phyloP scores from a whole-genome alignment of 257 asterid genomes.

The Solanum peruvianum region DNA sequence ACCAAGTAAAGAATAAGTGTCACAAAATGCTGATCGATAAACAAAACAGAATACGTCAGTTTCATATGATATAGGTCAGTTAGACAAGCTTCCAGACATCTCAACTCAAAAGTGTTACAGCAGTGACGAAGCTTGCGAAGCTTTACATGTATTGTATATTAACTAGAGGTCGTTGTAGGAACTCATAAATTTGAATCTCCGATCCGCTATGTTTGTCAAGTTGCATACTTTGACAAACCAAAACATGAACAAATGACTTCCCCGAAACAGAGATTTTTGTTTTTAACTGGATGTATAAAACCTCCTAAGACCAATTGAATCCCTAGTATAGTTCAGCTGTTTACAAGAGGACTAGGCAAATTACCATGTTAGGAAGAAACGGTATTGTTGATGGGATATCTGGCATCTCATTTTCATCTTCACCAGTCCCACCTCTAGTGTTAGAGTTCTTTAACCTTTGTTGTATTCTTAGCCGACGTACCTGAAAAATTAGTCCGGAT shows the following conservation, averaged over 20 bases:
- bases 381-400: constrained; percentile 87
- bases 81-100: background rate
- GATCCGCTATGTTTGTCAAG: background rate
- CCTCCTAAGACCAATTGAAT: background rate
- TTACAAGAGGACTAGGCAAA: background rate
- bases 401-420: constrained; percentile 72
- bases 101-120: background rate
- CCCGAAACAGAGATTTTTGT: background rate
- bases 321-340: background rate
- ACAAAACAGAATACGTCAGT: background rate
- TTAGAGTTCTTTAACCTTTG: constrained; percentile 47
- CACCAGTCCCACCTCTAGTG: constrained; percentile 11
- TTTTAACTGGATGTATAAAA: background rate
- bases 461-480: constrained; percentile 82
- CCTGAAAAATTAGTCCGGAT: constrained; percentile 18
- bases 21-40: background rate
- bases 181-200: background rate
- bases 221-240: background rate
- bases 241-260: background rate
- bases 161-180: background rate
- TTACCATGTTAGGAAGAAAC: constrained; percentile 84
- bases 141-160: background rate
- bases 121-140: background rate
- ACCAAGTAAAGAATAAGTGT: background rate
- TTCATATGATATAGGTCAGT: background rate